Percentiles rank a stretch among this genome's conserved stretches.
Conservation (phyloP, 805 yeast genomes). For the Kuraishia capsulata region DNA sequence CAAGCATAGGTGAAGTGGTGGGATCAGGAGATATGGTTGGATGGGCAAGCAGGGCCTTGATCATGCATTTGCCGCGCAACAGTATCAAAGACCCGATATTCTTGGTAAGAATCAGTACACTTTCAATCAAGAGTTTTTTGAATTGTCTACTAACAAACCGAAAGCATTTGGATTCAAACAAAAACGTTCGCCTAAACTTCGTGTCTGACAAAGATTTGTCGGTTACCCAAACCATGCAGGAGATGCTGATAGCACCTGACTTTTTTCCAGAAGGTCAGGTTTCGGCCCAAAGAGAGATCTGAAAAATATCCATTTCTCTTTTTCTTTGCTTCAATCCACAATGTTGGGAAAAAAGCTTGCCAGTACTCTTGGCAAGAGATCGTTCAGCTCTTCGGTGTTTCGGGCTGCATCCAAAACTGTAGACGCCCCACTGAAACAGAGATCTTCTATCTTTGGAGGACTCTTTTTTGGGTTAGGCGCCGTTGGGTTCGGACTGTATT, state of each 20-base stretch:
- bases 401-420: too few species aligned
- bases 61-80: neutral
- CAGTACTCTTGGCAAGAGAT: too few species aligned
- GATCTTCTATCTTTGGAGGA: neutral
- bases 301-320: too few species aligned
- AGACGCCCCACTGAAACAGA: too few species aligned
- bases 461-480: conserved; percentile 12
- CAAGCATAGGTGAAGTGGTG: neutral
- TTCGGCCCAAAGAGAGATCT: too few species aligned
- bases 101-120: neutral
- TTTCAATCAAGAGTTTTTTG: too few species aligned
- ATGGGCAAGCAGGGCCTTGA: neutral
- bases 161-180: neutral
- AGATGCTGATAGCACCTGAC: too few species aligned
- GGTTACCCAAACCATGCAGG: neutral
- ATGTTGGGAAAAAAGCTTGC: too few species aligned
- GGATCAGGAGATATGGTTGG: neutral
- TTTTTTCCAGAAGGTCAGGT: too few species aligned
- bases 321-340: too few species aligned
- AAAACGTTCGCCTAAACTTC: neutral
- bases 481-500: conserved; percentile 36
- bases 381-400: too few species aligned
- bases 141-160: too few species aligned
- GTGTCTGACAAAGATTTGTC: neutral
- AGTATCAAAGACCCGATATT: neutral